These are phyloP conservation scores for Yamadazyma sp. DNA, from an alignment of 1,139 yeast genomes.

Conservation along the genomic window DNA sequence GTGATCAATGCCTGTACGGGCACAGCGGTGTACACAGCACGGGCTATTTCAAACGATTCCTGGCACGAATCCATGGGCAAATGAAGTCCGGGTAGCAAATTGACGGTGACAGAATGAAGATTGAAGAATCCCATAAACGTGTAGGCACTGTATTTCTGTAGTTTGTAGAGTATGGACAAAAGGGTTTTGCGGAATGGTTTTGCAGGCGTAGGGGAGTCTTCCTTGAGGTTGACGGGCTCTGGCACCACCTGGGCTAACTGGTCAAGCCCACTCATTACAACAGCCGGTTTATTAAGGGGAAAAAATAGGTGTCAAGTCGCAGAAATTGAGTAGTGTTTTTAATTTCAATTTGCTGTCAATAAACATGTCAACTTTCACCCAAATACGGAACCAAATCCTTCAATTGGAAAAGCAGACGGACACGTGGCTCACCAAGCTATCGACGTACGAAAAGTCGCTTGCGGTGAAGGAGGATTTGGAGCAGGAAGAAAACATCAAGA, in stretches of 20 bases:
- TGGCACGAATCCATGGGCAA: constrained; percentile 48
- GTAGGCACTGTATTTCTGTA: constrained; percentile 65
- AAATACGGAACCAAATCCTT: constrained; percentile 39
- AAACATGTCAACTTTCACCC: constrained; percentile 41
- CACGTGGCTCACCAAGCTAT: constrained; percentile 33
- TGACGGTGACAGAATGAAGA: constrained; percentile 58
- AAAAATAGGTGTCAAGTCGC: neutral
- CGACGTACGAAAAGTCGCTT: constrained; percentile 28
- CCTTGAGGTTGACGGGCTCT: constrained; percentile 16
- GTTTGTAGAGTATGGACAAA: constrained; percentile 14
- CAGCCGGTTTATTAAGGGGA: no score
- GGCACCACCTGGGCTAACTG: constrained; percentile 14
- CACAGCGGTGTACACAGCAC: constrained; percentile 58
- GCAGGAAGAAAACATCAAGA: constrained; percentile 67
- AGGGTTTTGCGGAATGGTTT: constrained; percentile 10
- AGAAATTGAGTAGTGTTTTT: no score
- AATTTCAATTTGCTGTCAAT: neutral
- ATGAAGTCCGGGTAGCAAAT: constrained; percentile 50
- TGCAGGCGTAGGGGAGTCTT: constrained; percentile 3
- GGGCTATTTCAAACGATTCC: constrained; percentile 58
- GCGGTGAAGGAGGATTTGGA: constrained; percentile 36
- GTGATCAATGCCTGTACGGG: constrained; percentile 52
- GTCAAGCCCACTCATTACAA: no score
- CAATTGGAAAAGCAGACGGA: constrained; percentile 46
- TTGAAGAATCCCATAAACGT: constrained; percentile 58